Evolutionary conservation across 495 filamentous ascomycete genomes (phyloP), one percentile per base, ranked within the genome.

Genomic region (Parmelia sp.): DNA sequence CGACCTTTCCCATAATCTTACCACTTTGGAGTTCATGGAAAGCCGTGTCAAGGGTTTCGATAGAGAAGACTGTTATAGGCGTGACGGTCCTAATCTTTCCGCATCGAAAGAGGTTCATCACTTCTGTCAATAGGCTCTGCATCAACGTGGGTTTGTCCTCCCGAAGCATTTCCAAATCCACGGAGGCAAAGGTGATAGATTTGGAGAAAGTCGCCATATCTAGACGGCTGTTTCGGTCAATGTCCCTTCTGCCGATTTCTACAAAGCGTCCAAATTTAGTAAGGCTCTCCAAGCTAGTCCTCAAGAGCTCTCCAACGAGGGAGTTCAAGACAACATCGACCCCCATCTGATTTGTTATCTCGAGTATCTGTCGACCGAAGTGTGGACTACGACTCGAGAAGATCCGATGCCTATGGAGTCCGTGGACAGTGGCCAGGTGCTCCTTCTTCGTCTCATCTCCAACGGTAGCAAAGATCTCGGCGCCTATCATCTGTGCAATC

Each of bases 321-420:
- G 78, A 78, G 68, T 84, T 85, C 12, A 86, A 69, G 2, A 86
- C 74, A 4, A 83, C 70, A 57, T 88, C 83, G 4, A 87, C 83
- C 0, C 86, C 86, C 3, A 70, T 58, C 3, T 76, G 75, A 0
- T 75, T 63, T 0, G 84, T 88, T 44, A 73, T 71, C 23, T 76
- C 66, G 58, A 80, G 74, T 23, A 86, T 66, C 23, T 77, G 77
- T 39, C 75, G 70, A 0, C 71, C 70, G 58, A 85, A 86, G 4
- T 69, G 71, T 4, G 74, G 65, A 40, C 80, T 76, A 36, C 77
- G 71, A 60, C 75, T 82, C 35, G 78, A 77, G 69, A 86, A 82
- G 10, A 85, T 79, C 21, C 74, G 74, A 0, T 75, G 71, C 0
- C 64, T 62, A 17, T n/a, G n/a, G n/a, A n/a, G n/a, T n/a, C n/a